A percentile compares a stretch with the other conserved stretches of the same genome.
phyloP scores from a whole-genome alignment of 495 filamentous ascomycete species.

The Xylaria curta region DNA sequence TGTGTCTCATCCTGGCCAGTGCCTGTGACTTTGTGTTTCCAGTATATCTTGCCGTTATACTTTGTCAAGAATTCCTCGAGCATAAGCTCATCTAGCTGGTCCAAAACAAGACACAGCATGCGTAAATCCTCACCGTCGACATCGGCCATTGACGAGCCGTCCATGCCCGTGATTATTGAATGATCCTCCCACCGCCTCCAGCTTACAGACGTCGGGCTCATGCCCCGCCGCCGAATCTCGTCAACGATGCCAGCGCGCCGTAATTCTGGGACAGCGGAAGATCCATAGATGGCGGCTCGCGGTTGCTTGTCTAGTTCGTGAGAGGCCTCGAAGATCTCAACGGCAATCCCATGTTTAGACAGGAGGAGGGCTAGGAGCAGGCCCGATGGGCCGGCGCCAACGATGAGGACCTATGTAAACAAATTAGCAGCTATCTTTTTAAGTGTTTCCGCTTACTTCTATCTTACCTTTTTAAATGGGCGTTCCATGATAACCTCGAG shows the following conservation, averaged over 20 bases:
- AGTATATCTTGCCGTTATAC: constrained; percentile 50
- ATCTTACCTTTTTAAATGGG: constrained; percentile 25
- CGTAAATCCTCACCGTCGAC: constrained; percentile 46
- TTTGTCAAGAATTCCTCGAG: constrained; percentile 53
- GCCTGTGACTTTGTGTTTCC: constrained; percentile 55
- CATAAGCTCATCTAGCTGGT: constrained; percentile 51
- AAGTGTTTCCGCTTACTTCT: constrained; percentile 6
- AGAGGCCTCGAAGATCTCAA: constrained; percentile 59
- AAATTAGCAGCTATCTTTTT: neutral
- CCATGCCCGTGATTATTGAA: constrained; percentile 41
- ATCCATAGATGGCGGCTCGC: constrained; percentile 61
- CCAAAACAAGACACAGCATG: constrained; percentile 45
- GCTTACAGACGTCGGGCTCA: constrained; percentile 56
- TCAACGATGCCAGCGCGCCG: constrained; percentile 61
- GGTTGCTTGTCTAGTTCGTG: constrained; percentile 59
- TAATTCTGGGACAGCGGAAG: constrained; percentile 60
- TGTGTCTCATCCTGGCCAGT: constrained; percentile 57
- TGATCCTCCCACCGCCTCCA: constrained; percentile 56
- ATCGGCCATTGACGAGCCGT: constrained; percentile 37
- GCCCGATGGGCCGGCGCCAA: constrained; percentile 64
- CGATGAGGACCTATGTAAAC: constrained; percentile 54
- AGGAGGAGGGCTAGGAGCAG: constrained; percentile 63
- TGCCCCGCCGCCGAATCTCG: constrained; percentile 55
- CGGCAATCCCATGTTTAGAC: constrained; percentile 57
- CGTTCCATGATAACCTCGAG: constrained; percentile 12